Evolutionary conservation across 2,329 filamentous ascomycete species (phyloP), one percentile per base, ranked within the genome.

Genomic region (Macrophomina phaseolina): DNA sequence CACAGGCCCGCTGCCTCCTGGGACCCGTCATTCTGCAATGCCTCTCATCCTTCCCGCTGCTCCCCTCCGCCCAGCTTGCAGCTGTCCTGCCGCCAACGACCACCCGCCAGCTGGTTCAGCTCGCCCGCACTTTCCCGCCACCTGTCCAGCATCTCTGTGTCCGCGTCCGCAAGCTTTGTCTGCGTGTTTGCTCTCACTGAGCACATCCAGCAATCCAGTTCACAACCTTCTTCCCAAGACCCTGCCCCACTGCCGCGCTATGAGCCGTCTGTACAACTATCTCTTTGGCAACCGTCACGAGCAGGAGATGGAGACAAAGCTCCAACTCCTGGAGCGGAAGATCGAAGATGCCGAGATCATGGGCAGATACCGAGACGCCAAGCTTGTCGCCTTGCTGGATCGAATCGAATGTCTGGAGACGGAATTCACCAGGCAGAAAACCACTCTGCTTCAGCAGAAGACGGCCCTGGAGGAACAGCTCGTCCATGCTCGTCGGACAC

Each of bases 391-490:
- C 70, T 72, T 74, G 36, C 70, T 73, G 64, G 70, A 68, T 63
- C 71, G 69, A 58, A 72, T 73, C 56, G 70, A 68, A 11, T 40
- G 30, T 9, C 64, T 69, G 16, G 46, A 66, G 30, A n/a, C 30
- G 8, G 69, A 69, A 14, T 67, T 64, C 52, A 63, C 52, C 23
- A 67, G 66, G 34, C 67, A 69, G n/a, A 66, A 72, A 45, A 66
- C 67, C 30, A 45, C 67, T 3, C 60, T 71, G 34, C 42, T 67
- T 14, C 69, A 70, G 68, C 77, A 79, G 65, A 79, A 77, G 72
- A 77, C 76, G 70, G 74, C 76, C 34, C 69, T 79, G 23, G 77
- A 79, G 68, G 77, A 79, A 68, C 77, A 79, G 70, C 78, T 79
- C 76, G 78, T 79, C n/a, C 63, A 65, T 34, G 63, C 46, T 30